Evolutionary conservation across 495 filamentous ascomycete species (phyloP).

Genomic region (Neurospora tetrasperma): DNA sequence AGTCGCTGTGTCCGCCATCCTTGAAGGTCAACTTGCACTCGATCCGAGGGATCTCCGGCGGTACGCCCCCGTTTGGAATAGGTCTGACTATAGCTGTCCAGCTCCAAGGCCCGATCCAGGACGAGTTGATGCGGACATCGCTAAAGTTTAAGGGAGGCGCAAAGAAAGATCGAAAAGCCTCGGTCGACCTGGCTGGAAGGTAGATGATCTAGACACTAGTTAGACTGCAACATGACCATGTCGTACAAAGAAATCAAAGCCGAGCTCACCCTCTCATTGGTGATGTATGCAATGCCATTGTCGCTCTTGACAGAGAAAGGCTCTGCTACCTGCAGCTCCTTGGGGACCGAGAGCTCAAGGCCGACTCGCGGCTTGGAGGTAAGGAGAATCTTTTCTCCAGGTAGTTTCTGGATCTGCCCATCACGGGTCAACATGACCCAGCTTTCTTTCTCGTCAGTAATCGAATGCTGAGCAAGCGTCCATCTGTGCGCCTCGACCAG

Average conservation of each 20-base stretch:
- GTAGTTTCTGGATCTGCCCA: conserved; percentile 39
- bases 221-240: conserved; percentile 4
- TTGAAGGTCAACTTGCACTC: conserved; percentile 82
- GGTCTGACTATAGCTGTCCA: conserved; percentile 77
- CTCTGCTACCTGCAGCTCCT: conserved; percentile 32
- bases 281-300: conserved; percentile 58
- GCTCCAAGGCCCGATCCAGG: conserved; percentile 92
- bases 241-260: background rate
- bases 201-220: conserved; percentile 62
- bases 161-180: conserved; percentile 76
- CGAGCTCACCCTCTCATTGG: conserved; percentile 70
- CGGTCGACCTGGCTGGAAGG: conserved; percentile 59
- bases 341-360: conserved; percentile 34
- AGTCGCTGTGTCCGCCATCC: conserved; percentile 91
- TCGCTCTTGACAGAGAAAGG: conserved; percentile 38
- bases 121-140: conserved; percentile 82
- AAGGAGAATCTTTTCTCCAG: conserved; percentile 36
- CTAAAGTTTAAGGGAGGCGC: conserved; percentile 73
- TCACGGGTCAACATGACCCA: conserved; percentile 44
- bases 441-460: conserved; percentile 37
- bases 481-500: conserved; percentile 36
- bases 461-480: conserved; percentile 19
- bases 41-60: conserved; percentile 57
- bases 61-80: conserved; percentile 75
- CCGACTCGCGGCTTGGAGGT: conserved; percentile 35